Percentiles rank a stretch among this genome's conserved stretches.
phyloP scores from a whole-genome alignment of 164 flowering plant species.

The Euptelea pleiosperma region DNA sequence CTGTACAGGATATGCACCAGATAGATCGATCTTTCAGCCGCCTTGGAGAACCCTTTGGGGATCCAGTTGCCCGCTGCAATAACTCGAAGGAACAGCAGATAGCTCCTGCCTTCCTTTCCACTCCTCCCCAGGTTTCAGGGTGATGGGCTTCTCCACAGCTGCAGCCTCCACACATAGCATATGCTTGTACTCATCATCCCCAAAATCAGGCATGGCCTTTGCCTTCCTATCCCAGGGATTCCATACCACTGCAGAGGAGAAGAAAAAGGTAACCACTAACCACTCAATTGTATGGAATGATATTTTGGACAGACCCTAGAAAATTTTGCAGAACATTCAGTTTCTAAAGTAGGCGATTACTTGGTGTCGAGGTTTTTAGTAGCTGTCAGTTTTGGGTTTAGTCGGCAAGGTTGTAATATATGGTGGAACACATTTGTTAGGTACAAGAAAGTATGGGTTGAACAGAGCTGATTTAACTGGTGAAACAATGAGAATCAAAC shows the following conservation, averaged over 20 bases:
- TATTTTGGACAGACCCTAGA: not conserved
- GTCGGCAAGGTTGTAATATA: too few relatives aligned
- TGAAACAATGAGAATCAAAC: too few relatives aligned
- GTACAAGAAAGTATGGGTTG: too few relatives aligned
- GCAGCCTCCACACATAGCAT: slow-evolving; percentile 87
- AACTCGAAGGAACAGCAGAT: slow-evolving; percentile 79
- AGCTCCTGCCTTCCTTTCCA: slow-evolving; percentile 80
- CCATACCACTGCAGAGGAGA: slow-evolving; percentile 65
- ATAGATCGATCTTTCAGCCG: slow-evolving; percentile 27
- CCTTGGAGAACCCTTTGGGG: slow-evolving; percentile 63
- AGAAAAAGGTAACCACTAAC: not conserved
- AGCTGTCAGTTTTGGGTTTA: too few relatives aligned
- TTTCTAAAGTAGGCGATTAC: too few relatives aligned
- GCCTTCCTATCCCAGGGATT: slow-evolving; percentile 89
- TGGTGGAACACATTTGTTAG: too few relatives aligned
- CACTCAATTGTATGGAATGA: not conserved
- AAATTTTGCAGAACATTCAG: too few relatives aligned
- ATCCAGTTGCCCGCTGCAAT: slow-evolving; percentile 76
- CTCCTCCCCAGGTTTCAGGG: slow-evolving; percentile 83
- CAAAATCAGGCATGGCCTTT: slow-evolving; percentile 68
- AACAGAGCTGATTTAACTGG: too few relatives aligned
- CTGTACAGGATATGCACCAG: slow-evolving; percentile 42
- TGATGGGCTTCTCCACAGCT: slow-evolving; percentile 62
- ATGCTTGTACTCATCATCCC: slow-evolving; percentile 78
- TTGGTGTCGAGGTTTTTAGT: too few relatives aligned